Conservation (phyloP, 345 rosid genomes). For the Eutrema japonicum region DNA sequence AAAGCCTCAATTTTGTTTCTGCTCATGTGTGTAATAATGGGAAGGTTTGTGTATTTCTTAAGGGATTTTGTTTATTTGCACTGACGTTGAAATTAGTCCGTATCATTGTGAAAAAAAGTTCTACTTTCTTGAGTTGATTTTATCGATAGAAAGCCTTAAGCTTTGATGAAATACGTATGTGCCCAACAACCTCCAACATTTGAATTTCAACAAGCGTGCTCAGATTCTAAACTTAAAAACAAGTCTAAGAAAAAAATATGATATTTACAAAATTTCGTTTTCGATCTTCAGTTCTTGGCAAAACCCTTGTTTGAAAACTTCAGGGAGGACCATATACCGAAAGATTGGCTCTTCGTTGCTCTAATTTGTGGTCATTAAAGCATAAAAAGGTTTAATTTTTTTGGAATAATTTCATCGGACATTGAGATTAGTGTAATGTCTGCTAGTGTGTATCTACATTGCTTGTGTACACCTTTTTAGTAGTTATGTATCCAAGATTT, state of each 20-base stretch:
- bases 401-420: background rate
- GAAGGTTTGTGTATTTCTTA: background rate
- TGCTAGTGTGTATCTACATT: background rate
- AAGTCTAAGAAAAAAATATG: background rate
- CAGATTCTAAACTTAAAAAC: background rate
- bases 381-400: background rate
- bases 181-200: background rate
- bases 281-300: background rate
- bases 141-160: background rate
- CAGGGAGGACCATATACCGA: background rate
- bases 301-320: background rate
- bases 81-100: background rate
- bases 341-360: background rate
- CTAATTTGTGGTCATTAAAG: background rate
- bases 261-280: background rate
- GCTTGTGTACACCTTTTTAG: background rate
- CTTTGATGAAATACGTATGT: background rate
- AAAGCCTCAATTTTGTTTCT: background rate
- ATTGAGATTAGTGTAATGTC: background rate
- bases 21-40: background rate
- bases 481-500: background rate
- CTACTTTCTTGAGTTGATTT: background rate
- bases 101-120: background rate
- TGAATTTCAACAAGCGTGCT: background rate
- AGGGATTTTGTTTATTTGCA: background rate